These are phyloP conservation scores for Colletotrichum australisinense DNA, from an alignment of 2,329 filamentous ascomycete species.

Conservation along the genomic window DNA sequence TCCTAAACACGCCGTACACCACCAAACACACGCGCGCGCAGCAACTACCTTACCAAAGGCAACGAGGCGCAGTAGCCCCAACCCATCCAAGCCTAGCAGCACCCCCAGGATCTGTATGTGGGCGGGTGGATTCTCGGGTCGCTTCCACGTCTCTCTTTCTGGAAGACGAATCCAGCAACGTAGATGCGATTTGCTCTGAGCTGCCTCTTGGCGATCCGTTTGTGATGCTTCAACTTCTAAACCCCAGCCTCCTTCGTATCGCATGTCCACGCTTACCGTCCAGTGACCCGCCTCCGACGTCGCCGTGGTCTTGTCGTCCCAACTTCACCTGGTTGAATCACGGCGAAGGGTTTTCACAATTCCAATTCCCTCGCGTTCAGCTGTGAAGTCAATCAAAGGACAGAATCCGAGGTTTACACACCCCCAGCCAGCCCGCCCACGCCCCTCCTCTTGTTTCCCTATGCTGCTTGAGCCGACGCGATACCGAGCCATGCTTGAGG, in stretches of 20 bases:
- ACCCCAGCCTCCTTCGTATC: neutral
- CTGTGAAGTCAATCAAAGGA: no score
- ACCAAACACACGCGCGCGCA: neutral
- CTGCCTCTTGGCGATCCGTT: slow-evolving; percentile 21
- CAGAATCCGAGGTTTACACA: slow-evolving; percentile 4
- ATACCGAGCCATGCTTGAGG: slow-evolving; percentile 31
- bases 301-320: neutral
- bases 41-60: neutral
- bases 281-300: slow-evolving; percentile 10
- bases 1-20: neutral
- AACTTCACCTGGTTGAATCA: neutral
- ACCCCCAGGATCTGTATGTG: neutral
- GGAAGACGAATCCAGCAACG: slow-evolving; percentile 5
- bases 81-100: neutral
- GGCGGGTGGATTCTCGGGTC: slow-evolving; percentile 16
- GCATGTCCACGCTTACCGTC: neutral
- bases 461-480: slow-evolving; percentile 18
- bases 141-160: slow-evolving; percentile 13
- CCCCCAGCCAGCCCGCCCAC: slow-evolving; percentile 5
- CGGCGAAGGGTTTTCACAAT: neutral
- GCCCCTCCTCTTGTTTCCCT: slow-evolving; percentile 2
- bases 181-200: slow-evolving; percentile 30
- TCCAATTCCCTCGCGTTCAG: neutral
- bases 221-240: slow-evolving; percentile 14
- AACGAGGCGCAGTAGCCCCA: slow-evolving; percentile 16